Percentiles rank a stretch among this genome's conserved stretches.
Evolutionary conservation across 805 yeast genomes (phyloP).

Genomic region (Lipomyces yamadae): DNA sequence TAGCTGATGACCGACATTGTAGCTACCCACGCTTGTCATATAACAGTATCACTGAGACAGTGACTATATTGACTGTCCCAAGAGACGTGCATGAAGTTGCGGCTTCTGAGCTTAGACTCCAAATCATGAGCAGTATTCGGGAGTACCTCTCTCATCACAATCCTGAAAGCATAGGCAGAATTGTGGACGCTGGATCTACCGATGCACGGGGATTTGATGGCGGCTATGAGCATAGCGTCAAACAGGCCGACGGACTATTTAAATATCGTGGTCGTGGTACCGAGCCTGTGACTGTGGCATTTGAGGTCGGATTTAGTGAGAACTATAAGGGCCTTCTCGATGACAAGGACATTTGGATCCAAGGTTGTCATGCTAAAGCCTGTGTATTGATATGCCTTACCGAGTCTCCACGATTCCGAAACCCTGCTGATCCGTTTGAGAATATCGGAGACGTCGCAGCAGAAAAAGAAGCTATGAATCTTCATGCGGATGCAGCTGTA

Average conservation of each 20-base stretch:
- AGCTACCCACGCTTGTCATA: conserved; percentile 3
- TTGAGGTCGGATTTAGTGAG: conserved; percentile 1
- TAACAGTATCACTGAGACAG: conserved; percentile 2
- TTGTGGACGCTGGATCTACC: not conserved
- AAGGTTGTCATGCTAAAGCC: conserved; percentile 1
- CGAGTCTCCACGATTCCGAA: not conserved
- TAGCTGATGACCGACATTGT: not conserved
- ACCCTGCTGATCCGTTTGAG: not conserved
- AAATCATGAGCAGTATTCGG: not conserved
- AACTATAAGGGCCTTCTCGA: not conserved
- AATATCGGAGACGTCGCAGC: conserved; percentile 3
- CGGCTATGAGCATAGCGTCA: not conserved
- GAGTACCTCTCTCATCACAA: not conserved
- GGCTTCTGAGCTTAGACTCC: not conserved
- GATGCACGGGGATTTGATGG: not conserved
- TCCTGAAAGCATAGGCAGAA: not conserved
- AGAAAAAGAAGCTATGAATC: not conserved
- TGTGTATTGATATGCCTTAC: not conserved
- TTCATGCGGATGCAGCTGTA: not conserved
- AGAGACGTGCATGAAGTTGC: not conserved
- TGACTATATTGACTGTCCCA: not conserved
- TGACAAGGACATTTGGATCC: conserved; percentile 1
- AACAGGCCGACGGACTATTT: not conserved
- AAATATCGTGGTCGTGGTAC: not conserved
- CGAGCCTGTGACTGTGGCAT: not conserved